Percentiles rank a stretch among this genome's conserved stretches.
Conservation (phyloP, 108 stramenopile genomes). For the Aurantiochytrium sp. region DNA sequence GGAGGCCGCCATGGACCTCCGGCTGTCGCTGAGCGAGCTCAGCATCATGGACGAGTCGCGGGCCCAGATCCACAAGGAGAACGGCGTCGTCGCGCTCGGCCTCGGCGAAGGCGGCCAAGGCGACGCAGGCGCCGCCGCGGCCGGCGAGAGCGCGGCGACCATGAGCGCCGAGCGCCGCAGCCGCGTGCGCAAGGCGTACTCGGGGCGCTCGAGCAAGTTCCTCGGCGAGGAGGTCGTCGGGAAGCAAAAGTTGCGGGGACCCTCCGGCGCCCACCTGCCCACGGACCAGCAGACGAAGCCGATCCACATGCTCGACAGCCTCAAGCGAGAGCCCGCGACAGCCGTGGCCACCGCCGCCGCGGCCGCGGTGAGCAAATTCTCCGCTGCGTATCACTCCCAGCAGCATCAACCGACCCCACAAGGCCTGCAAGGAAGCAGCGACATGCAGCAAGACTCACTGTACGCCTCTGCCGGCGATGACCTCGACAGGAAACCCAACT, state of each 20-base stretch:
- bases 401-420: no score
- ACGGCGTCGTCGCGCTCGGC: no score
- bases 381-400: no score
- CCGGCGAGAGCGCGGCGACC: neutral
- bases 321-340: neutral
- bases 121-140: neutral
- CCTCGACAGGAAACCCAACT: neutral
- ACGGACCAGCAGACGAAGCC: neutral
- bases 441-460: neutral
- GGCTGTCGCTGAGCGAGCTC: neutral
- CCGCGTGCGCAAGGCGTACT: conserved; percentile 27
- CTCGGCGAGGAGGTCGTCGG: neutral
- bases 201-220: conserved; percentile 11
- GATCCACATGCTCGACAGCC: neutral
- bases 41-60: neutral
- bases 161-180: neutral
- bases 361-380: no score
- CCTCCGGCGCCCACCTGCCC: neutral
- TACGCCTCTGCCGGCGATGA: neutral
- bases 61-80: no score
- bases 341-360: no score
- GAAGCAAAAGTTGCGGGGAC: conserved; percentile 17
- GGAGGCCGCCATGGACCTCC: neutral
- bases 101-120: no score
- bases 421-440: no score